Base-by-base conservation (phyloP, 2,329 filamentous ascomycete genomes). In the Nigrospora osmanthi region DNA sequence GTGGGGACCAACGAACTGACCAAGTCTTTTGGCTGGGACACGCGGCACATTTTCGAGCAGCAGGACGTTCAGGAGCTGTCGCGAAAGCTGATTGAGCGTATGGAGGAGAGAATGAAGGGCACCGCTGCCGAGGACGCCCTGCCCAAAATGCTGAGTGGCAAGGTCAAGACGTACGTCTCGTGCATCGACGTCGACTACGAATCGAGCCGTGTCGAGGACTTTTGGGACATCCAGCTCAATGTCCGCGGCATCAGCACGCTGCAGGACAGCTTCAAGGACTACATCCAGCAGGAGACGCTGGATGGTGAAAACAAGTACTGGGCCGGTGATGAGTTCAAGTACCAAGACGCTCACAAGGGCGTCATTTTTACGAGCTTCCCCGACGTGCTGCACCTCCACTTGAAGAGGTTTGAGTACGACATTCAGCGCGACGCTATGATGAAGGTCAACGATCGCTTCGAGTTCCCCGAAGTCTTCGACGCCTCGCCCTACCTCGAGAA, bases 161-260 rank as follows among this genome's bases (percentile, higher is more conserved):
- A 97, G 68, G 90, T 94, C 65, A 97, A 97, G 71, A 98, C 93
- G 1, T 98, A 97, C 65, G 94, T 98, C 52, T 94, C 88, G 17
- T 98, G 94, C 70, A 96, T 98, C 63, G 93, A 98, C 63, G 94
- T 98, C 50, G 84, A 95, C 58, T 98, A 95, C 69, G 91, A 97
- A 69, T 96, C 89, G 17, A 95, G 90, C 50, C 81, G 91, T 49
- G 81, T 93, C 53, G 93, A 98, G 65, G 94, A 98, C 56, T 98
- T 96, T 64, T 98, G 93, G 93, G 93, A 98, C 62, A 88, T 98
- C 48, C 93, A 98, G 63, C 79, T 98, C 54, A 98, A 97, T 54
- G 94, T 98, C 42, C 86, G 87, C 51, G 90, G 89, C 31, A 96
- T 95, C 73, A 89, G 88, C 68, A 91, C 87, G 49, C 72, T 98